Evolutionary conservation across 768 basidiomycete species (phyloP).

Genomic region (Suillus subluteus): DNA sequence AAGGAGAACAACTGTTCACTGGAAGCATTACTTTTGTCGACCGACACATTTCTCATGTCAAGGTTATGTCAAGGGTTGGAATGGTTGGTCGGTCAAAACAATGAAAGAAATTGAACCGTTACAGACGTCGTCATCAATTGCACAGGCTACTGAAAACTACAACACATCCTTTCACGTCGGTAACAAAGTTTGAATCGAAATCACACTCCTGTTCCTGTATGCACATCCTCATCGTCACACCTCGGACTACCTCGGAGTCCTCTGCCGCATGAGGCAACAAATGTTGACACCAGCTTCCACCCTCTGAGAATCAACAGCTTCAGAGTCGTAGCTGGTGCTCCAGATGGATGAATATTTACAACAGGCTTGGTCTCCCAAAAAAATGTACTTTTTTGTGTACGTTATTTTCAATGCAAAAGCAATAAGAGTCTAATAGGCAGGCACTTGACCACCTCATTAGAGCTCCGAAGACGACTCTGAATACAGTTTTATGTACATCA

Average conservation of each 20-base stretch:
- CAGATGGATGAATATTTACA: neutral
- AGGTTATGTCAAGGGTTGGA: too few species aligned
- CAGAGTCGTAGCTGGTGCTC: neutral
- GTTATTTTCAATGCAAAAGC: neutral
- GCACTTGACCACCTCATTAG: neutral
- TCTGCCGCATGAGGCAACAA: neutral
- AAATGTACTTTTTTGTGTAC: neutral
- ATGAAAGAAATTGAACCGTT: too few species aligned
- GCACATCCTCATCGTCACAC: neutral
- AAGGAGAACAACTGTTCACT: neutral
- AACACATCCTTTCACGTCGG: neutral
- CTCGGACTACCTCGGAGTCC: neutral
- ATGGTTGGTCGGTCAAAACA: too few species aligned
- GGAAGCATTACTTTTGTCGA: too few species aligned
- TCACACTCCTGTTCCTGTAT: neutral
- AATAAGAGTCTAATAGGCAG: neutral
- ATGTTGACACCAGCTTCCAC: neutral
- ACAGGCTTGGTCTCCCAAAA: neutral
- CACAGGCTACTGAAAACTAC: neutral
- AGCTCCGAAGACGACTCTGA: neutral
- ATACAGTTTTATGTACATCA: neutral
- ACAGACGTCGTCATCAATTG: too few species aligned
- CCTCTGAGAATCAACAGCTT: neutral
- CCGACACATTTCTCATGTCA: too few species aligned
- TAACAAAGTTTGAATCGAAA: too few species aligned